Evolutionary conservation across 345 rosid genomes (phyloP), one percentile per base, ranked within the genome.

Genomic region (Melaleuca alternifolia): DNA sequence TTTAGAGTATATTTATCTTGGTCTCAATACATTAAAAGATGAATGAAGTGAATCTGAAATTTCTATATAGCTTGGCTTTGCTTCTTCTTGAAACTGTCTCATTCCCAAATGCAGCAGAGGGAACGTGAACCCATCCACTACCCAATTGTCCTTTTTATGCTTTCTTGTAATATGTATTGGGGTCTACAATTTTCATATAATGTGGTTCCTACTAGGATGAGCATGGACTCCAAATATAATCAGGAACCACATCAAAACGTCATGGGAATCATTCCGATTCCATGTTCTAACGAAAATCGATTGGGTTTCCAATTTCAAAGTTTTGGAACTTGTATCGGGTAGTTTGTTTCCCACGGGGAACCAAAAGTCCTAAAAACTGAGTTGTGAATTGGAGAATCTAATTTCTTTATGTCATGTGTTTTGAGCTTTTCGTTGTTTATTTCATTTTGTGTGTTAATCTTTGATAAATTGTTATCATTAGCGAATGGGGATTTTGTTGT

Each of bases 361-460:
- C 6, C 6, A 7, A 57, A 57, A 57, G 15, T 57, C 28, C 7
- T 11, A 57, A 26, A 30, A 59, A 6, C 16, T 1, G 2, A n/a
- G 26, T 26, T 0, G 0, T 0, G 15, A 59, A 59, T 13, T 0
- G 11, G 1, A 59, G 4, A 59, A 28, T 7, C 16, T 59, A n/a
- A n/a, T 3, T n/a, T 11, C n/a, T 59, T 26, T 26, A 11, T 26
- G 3, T 26, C 6, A 28, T 0, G 4, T 12, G 11, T 59, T 59
- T n/a, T 26, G 28, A 11, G 12, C 1, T 26, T 57, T 11, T 59
- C n/a, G 33, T 11, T 59, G 16, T 26, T n/a, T 59, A 12, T 59
- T 59, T 59, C 12, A n/a, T 59, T 57, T 59, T n/a, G 2, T n/a
- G 33, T n/a, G 4, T 59, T 11, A 12, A 59, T 59, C 33, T 5